These are phyloP conservation scores for Alternaria tenuissima DNA, from an alignment of 2,329 filamentous ascomycete species.

Conservation along the genomic window DNA sequence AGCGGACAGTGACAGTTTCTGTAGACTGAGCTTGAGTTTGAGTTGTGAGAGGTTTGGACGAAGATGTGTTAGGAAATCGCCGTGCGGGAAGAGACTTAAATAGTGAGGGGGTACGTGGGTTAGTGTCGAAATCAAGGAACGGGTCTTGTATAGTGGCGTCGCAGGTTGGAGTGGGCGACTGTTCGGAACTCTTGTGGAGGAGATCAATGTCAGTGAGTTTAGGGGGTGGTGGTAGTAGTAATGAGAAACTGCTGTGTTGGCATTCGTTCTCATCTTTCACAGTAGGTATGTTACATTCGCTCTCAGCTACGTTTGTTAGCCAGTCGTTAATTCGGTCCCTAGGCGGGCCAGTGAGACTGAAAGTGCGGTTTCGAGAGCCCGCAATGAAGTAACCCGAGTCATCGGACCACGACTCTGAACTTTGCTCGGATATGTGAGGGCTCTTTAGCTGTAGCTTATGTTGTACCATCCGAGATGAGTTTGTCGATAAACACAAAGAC, in stretches of 20 bases:
- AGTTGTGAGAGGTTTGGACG: neutral
- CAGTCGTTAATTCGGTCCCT: constrained; percentile 27
- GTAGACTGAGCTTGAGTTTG: neutral
- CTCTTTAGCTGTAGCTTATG: constrained; percentile 1
- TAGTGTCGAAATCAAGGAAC: neutral
- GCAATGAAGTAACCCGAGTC: constrained; percentile 36
- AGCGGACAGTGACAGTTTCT: neutral
- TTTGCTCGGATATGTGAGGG: constrained; percentile 11
- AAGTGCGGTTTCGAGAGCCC: constrained; percentile 1
- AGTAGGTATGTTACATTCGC: neutral
- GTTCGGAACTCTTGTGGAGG: neutral
- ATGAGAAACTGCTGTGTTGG: neutral
- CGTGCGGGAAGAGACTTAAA: neutral
- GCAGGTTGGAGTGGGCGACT: neutral
- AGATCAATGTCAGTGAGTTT: neutral
- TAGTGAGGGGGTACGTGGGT: neutral
- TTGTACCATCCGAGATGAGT: neutral
- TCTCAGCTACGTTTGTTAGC: constrained; percentile 19
- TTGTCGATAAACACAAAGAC: constrained; percentile 11
- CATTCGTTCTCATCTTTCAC: neutral
- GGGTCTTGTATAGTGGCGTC: neutral
- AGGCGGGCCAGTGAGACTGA: constrained; percentile 1
- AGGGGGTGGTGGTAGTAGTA: neutral
- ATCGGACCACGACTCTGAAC: constrained; percentile 39
- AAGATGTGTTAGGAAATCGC: neutral